Evolutionary conservation across 192 early-diverging fungal species (phyloP).

Genomic region (Powellomyces hirtus): DNA sequence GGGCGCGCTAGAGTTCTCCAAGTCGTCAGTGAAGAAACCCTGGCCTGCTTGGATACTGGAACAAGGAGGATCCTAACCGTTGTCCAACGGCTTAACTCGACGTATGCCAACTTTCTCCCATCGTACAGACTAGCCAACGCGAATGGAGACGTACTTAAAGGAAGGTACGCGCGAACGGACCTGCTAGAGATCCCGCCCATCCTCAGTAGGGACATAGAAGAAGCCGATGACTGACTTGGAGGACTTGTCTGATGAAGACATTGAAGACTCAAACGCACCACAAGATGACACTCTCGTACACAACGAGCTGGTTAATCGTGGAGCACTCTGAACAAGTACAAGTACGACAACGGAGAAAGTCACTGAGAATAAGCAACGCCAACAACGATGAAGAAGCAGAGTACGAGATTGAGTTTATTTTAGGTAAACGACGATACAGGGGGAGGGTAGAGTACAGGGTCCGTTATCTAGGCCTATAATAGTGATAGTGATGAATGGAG

Average conservation of each 20-base stretch:
- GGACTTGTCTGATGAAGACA: no score
- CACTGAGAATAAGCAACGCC: no score
- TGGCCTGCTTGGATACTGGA: constrained; percentile 6
- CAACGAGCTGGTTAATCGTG: no score
- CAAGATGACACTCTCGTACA: no score
- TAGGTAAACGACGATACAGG: background rate
- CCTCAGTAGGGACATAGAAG: no score
- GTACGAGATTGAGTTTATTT: background rate
- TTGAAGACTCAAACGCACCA: background rate
- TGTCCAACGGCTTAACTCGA: background rate
- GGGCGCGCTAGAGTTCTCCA: no score
- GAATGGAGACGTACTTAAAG: background rate
- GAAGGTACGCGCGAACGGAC: no score
- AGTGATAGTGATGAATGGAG: background rate
- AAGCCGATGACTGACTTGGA: no score
- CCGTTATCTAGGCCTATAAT: background rate
- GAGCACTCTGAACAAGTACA: no score
- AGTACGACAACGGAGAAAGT: no score
- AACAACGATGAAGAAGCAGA: background rate
- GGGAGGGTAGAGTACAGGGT: background rate
- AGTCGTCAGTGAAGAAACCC: background rate
- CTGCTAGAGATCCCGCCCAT: no score
- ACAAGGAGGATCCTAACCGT: background rate
- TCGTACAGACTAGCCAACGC: background rate
- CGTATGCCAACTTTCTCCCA: constrained; percentile 1